These are phyloP conservation scores for Trichocomaceae sp. DNA, from an alignment of 2,329 filamentous ascomycete genomes.

Conservation along the genomic window DNA sequence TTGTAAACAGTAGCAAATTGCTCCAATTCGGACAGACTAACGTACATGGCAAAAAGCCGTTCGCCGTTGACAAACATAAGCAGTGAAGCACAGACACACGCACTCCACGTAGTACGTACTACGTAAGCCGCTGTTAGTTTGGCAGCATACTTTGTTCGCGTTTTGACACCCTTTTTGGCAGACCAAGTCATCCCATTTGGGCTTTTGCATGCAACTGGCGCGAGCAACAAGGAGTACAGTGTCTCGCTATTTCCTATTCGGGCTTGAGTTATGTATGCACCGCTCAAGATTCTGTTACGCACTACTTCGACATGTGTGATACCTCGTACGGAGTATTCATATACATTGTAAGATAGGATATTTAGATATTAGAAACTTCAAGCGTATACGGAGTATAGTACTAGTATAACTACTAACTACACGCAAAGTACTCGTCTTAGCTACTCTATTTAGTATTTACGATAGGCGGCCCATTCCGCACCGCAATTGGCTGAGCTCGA, in stretches of 20 bases:
- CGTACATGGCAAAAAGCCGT: not conserved
- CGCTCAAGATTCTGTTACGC: no score
- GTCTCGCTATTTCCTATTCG: not conserved
- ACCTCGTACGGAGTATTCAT: no score
- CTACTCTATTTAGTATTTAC: no score
- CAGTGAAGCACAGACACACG: slow-evolving; percentile 2
- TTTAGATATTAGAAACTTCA: no score
- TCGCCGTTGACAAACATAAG: slow-evolving; percentile 8
- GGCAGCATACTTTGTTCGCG: not conserved
- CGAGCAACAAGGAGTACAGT: slow-evolving; percentile 1
- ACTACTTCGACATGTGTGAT: no score
- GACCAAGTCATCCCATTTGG: not conserved
- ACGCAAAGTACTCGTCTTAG: not conserved
- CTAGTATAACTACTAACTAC: no score
- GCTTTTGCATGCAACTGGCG: not conserved
- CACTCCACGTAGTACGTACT: not conserved
- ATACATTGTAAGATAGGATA: no score
- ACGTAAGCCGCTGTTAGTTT: not conserved
- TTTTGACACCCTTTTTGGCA: slow-evolving; percentile 3
- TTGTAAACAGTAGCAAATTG: no score
- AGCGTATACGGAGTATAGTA: not conserved
- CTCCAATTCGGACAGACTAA: not conserved
- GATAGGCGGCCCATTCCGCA: not conserved
- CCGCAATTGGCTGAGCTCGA: not conserved
- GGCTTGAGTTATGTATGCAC: no score